Evolutionary conservation across 441 rosid genomes (phyloP), one percentile per base, ranked within the genome.

Genomic region (California macrophylla): DNA sequence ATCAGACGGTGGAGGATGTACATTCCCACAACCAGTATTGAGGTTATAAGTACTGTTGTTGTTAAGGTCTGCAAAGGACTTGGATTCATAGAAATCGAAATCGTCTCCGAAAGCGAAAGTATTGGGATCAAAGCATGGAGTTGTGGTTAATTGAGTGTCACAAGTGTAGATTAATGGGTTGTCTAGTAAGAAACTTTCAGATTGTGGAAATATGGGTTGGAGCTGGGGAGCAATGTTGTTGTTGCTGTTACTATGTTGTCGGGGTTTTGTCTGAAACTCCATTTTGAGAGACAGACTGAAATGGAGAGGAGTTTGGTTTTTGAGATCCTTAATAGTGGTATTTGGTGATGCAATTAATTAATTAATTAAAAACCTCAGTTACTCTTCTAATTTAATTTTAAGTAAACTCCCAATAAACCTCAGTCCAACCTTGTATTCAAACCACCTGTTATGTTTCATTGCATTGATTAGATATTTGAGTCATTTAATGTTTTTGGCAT

Each of bases 61-160:
- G 13, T 30, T 30, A 5, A 2, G 34, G 5, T 58, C 81, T 0
- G 26, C 79, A 62, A 84, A 82, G 66, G 90, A 89, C 75, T 89
- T 90, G 65, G 82, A 73, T 72, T 90, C 96, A 45, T 82, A 82
- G 18, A 81, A 77, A 34, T 88, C 88, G 52, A 83, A 64, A 52
- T 81, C 84, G 68, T 75, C 72, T 0, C 75, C 79, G 8, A 77
- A 76, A 13, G 82, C 77, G 68, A 75, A 75, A 72, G 72, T 72
- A 10, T 54, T 20, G 74, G 85, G 73, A 16, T 86, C 85, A 50
- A 77, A 81, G 20, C 76, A 77, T 3, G 74, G 65, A 0, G 78
- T 79, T 50, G 82, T 45, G 36, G 7, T 32, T 32, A 32, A 32
- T 45, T 45, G 54, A 15, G 42, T 6, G 10, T 9, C 7, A 36